Conservation (phyloP, 495 filamentous ascomycete genomes). For the Penicillium macrosclerotiorum region DNA sequence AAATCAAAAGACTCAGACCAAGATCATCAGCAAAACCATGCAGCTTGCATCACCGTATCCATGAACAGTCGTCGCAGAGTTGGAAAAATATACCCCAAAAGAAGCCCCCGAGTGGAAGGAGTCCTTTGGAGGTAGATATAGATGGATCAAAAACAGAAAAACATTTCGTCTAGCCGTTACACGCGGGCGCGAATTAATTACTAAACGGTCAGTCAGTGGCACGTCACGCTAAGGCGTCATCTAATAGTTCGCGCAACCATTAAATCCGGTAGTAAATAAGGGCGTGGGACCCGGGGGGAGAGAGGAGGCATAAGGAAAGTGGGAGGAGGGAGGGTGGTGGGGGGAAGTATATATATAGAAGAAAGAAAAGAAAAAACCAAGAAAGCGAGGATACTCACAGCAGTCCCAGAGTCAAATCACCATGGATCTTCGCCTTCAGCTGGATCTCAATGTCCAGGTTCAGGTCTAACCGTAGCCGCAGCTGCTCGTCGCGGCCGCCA, state of each 20-base stretch:
- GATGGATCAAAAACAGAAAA: background rate
- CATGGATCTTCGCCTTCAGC: constrained; percentile 88
- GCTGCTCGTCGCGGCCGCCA: constrained; percentile 63
- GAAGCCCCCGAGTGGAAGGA: too few species aligned
- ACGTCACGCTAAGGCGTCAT: too few species aligned
- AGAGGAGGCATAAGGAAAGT: background rate
- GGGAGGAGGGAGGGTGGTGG: too few species aligned
- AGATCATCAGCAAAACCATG: constrained; percentile 9
- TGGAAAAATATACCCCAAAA: background rate
- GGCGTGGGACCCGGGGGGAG: background rate
- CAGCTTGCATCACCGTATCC: constrained; percentile 19
- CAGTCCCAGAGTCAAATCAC: constrained; percentile 81
- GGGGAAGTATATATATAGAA: too few species aligned
- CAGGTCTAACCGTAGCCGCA: constrained; percentile 74
- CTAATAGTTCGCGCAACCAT: too few species aligned
- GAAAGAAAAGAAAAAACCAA: too few species aligned
- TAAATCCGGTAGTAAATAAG: too few species aligned
- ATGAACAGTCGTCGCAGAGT: constrained; percentile 5
- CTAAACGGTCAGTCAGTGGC: constrained; percentile 26
- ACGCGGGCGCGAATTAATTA: constrained; percentile 22
- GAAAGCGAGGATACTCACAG: constrained; percentile 58
- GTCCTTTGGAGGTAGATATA: too few species aligned
- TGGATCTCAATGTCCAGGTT: constrained; percentile 89
- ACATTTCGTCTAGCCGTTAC: constrained; percentile 19
- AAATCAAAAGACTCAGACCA: constrained; percentile 3